These are phyloP conservation scores for Mycena rosella DNA, from an alignment of 768 basidiomycete species.

Conservation along the genomic window DNA sequence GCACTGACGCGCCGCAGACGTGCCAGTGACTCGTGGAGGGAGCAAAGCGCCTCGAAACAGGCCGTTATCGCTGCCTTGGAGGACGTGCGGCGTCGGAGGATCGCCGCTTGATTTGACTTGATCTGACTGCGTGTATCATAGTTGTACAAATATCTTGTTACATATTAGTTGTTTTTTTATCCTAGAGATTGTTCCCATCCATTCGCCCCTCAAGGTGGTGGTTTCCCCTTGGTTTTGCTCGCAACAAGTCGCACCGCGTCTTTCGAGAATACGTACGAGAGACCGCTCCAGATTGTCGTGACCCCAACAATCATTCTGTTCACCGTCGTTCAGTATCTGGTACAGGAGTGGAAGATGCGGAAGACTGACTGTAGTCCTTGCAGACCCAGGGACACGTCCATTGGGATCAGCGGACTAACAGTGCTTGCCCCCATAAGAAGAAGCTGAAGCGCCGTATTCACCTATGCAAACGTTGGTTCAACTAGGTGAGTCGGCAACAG, in stretches of 20 bases:
- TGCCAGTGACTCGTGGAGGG: constrained; percentile 73
- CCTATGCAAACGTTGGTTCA: constrained; percentile 54
- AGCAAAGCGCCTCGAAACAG: constrained; percentile 70
- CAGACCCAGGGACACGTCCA: constrained; percentile 67
- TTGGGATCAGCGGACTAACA: constrained; percentile 81
- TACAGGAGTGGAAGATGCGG: background rate
- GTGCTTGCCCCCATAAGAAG: constrained; percentile 92
- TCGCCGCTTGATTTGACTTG: constrained; percentile 37
- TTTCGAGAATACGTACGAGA: constrained; percentile 84
- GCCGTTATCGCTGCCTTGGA: constrained; percentile 75
- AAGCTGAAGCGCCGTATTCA: constrained; percentile 94
- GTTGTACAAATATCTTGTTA: constrained; percentile 38
- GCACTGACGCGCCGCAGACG: constrained; percentile 54
- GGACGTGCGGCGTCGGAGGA: constrained; percentile 73
- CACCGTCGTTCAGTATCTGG: background rate
- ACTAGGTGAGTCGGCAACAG: background rate
- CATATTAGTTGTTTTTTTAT: constrained; percentile 34
- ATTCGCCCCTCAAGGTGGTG: constrained; percentile 36
- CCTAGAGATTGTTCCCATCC: constrained; percentile 8
- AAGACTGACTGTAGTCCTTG: constrained; percentile 79
- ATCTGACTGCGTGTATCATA: constrained; percentile 21
- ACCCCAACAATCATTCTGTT: constrained; percentile 86
- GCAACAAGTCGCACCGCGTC: constrained; percentile 76
- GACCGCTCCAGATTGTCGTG: constrained; percentile 93
- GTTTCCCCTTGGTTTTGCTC: constrained; percentile 47